A percentile compares a stretch with the other conserved stretches of the same genome.
phyloP scores from a whole-genome alignment of 2,329 filamentous ascomycete genomes.

The Fusarium compactum region DNA sequence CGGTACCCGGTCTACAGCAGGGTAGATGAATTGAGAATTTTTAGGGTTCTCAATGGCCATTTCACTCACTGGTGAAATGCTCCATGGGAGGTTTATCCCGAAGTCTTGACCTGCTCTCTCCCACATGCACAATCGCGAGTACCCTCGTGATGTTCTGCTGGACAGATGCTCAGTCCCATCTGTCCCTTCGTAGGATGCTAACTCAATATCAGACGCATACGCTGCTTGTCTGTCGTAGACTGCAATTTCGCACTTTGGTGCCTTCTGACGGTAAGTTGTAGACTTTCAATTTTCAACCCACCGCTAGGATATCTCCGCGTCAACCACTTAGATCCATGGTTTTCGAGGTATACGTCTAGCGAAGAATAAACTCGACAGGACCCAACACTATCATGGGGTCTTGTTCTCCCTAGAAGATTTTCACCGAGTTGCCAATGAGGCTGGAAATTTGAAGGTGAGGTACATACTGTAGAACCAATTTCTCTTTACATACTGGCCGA shows the following conservation, averaged over 20 bases:
- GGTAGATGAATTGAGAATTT: constrained; percentile 60
- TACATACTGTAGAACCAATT: constrained; percentile 61
- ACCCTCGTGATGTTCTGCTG: constrained; percentile 30
- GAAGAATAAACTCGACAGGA: constrained; percentile 74
- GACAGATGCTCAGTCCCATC: constrained; percentile 16
- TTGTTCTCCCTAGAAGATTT: constrained; percentile 85
- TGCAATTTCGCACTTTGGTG: constrained; percentile 30
- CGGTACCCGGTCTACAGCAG: constrained; percentile 52
- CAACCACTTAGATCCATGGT: constrained; percentile 76
- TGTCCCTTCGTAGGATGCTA: constrained; percentile 35
- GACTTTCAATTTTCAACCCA: constrained; percentile 31
- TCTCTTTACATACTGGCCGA: neutral
- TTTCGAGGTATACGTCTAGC: constrained; percentile 95
- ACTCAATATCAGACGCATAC: constrained; percentile 21
- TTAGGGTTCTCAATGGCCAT: constrained; percentile 75
- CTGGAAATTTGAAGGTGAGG: constrained; percentile 88
- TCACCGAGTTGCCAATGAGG: constrained; percentile 73
- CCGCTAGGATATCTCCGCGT: constrained; percentile 92
- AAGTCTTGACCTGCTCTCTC: constrained; percentile 60
- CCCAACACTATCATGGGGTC: constrained; percentile 62
- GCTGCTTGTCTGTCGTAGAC: constrained; percentile 31
- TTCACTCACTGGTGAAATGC: constrained; percentile 76
- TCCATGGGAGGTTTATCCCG: constrained; percentile 82
- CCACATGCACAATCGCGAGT: constrained; percentile 35
- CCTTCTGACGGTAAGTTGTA: constrained; percentile 41